These are phyloP conservation scores for Wickerhamiella kurtzmanii DNA, from an alignment of 805 yeast genomes.

Conservation along the genomic window DNA sequence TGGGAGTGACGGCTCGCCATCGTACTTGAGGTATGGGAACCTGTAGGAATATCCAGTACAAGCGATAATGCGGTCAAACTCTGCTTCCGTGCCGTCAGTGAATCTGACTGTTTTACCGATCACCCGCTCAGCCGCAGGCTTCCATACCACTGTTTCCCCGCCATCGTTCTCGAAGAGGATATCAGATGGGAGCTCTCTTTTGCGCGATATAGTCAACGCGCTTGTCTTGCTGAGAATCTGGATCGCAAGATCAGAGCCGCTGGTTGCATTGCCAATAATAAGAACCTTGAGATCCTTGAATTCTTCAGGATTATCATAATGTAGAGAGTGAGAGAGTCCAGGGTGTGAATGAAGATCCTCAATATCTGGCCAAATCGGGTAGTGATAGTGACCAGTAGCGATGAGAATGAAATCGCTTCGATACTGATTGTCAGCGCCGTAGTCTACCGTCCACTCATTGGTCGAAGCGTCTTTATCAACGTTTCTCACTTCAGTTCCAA, in stretches of 20 bases:
- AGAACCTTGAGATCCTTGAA: constrained; percentile 36
- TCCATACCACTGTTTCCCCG: constrained; percentile 28
- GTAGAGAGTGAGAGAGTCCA: constrained; percentile 40
- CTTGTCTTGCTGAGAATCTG: constrained; percentile 39
- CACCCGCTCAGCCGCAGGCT: constrained; percentile 20
- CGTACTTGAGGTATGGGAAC: constrained; percentile 42
- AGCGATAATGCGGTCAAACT: constrained; percentile 47
- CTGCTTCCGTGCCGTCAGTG: constrained; percentile 33
- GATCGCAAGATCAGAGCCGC: constrained; percentile 59
- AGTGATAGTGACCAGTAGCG: constrained; percentile 52
- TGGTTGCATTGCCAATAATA: constrained; percentile 61
- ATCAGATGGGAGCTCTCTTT: constrained; percentile 32
- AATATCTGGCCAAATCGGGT: constrained; percentile 46
- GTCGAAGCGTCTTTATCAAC: constrained; percentile 25
- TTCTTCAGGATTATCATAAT: constrained; percentile 36
- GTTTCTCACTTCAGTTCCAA: constrained; percentile 36
- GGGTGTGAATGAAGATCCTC: constrained; percentile 28
- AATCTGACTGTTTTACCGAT: constrained; percentile 31
- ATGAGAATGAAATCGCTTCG: constrained; percentile 43
- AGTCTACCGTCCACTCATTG: constrained; percentile 33
- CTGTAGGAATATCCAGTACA: constrained; percentile 66
- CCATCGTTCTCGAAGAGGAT: constrained; percentile 24
- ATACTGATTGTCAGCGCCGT: constrained; percentile 20
- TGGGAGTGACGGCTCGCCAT: constrained; percentile 9
- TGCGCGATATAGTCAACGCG: constrained; percentile 35